Percentiles rank a stretch among this genome's conserved stretches.
phyloP scores from a whole-genome alignment of 306 rosid species.

The Adenanthera pavonina region DNA sequence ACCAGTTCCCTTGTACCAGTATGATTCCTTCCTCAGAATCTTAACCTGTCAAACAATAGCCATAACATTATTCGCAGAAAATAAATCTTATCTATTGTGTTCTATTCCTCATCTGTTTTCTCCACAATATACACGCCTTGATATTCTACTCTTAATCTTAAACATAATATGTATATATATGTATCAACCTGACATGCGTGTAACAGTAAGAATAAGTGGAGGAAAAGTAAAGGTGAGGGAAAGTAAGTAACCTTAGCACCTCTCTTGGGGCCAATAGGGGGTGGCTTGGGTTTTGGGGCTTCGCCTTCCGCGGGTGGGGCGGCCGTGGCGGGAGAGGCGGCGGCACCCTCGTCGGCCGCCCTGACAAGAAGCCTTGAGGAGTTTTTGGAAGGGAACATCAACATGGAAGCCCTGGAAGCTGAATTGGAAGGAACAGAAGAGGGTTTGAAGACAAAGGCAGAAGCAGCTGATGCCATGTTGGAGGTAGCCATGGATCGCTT shows the following conservation, averaged over 20 bases:
- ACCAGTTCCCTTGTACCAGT: constrained; percentile 81
- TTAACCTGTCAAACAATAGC: constrained; percentile 56
- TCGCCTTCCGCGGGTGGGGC: constrained; percentile 43
- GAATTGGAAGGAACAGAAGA: constrained; percentile 54
- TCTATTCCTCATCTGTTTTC: background rate
- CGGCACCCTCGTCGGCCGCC: constrained; percentile 61
- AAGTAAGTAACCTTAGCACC: constrained; percentile 63
- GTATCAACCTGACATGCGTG: too few species aligned
- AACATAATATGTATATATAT: too few species aligned
- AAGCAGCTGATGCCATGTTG: constrained; percentile 85
- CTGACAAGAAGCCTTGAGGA: constrained; percentile 61
- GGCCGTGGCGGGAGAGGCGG: constrained; percentile 53
- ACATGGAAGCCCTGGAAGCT: constrained; percentile 40
- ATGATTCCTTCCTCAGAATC: constrained; percentile 87
- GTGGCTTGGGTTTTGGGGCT: constrained; percentile 74
- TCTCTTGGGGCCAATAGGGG: constrained; percentile 96
- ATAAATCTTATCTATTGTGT: background rate
- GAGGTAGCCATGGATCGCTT: constrained; percentile 52
- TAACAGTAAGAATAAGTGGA: background rate
- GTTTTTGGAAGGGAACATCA: constrained; percentile 54
- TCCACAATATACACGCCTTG: too few species aligned
- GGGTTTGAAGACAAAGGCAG: constrained; percentile 65
- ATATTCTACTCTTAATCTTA: too few species aligned
- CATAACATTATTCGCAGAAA: background rate
- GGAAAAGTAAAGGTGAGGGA: background rate